These are phyloP conservation scores for Rosa chinensis DNA, from an alignment of 306 rosid species.

Conservation along the genomic window DNA sequence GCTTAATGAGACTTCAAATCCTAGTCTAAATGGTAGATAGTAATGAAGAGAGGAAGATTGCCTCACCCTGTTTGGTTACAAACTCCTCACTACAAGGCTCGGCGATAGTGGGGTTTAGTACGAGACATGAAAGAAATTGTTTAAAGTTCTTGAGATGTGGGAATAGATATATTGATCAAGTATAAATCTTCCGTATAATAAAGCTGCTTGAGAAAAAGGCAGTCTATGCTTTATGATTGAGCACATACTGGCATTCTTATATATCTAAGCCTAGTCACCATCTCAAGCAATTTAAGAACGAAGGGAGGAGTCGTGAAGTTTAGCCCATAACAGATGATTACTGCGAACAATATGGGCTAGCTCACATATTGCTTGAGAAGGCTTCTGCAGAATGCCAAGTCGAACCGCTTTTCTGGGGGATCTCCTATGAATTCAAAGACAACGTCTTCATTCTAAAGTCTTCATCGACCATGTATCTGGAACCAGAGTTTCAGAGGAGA, in stretches of 20 bases:
- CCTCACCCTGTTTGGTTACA: too few relatives aligned
- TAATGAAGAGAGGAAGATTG: too few relatives aligned
- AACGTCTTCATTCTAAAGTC: conserved; percentile 85
- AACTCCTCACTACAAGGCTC: too few relatives aligned
- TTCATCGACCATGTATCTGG: conserved; percentile 89
- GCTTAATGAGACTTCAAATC: too few relatives aligned
- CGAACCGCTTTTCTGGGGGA: conserved; percentile 90
- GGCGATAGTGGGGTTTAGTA: too few relatives aligned
- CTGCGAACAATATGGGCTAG: conserved; percentile 21
- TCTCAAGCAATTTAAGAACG: not conserved
- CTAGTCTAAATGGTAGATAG: too few relatives aligned
- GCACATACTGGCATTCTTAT: not conserved
- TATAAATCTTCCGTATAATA: too few relatives aligned
- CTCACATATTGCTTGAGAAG: conserved; percentile 90
- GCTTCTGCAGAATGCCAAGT: conserved; percentile 80
- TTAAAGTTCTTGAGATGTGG: too few relatives aligned
- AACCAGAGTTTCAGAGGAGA: conserved; percentile 13
- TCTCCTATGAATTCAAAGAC: conserved; percentile 92
- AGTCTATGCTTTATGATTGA: not conserved
- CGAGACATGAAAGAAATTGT: too few relatives aligned
- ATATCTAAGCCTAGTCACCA: not conserved
- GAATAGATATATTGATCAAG: too few relatives aligned
- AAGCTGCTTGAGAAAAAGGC: not conserved
- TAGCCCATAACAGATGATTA: not conserved
- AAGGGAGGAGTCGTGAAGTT: not conserved